Evolutionary conservation across 176 grass and related monocot genomes (phyloP).

Genomic region (Zizania latifolia): DNA sequence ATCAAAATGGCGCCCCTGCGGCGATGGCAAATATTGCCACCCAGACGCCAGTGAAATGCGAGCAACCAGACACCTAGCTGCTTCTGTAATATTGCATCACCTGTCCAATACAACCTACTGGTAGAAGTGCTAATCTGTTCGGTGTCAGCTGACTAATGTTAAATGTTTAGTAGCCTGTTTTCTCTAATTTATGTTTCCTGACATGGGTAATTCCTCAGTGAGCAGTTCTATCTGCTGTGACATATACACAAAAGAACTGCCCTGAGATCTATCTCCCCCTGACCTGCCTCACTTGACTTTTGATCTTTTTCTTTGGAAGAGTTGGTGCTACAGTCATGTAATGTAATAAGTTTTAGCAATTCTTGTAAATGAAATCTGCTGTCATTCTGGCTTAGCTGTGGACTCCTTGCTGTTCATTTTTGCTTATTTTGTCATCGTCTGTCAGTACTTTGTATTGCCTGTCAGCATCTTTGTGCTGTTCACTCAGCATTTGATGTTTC

Average conservation of each 20-base stretch:
- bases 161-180: slow-evolving; percentile 5
- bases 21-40: background rate
- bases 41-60: slow-evolving; percentile 46
- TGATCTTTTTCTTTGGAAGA: background rate
- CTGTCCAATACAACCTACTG: background rate
- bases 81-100: background rate
- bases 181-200: slow-evolving; percentile 15
- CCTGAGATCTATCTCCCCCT: slow-evolving; percentile 36
- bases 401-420: background rate
- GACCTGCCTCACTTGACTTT: background rate
- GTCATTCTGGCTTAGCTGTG: background rate
- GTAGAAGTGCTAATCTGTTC: slow-evolving; percentile 7
- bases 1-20: slow-evolving; percentile 34
- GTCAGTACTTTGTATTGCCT: background rate
- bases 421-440: background rate
- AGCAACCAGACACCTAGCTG: slow-evolving; percentile 47
- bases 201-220: slow-evolving; percentile 38
- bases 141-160: slow-evolving; percentile 15
- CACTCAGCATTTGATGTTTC: background rate
- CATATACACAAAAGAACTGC: slow-evolving; percentile 45
- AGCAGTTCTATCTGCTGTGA: slow-evolving; percentile 41
- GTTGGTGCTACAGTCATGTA: slow-evolving; percentile 21
- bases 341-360: slow-evolving; percentile 1
- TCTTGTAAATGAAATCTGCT: slow-evolving; percentile 48
- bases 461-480: background rate